Conservation (phyloP, 305 asterid species). For the Rubia peregrina region DNA sequence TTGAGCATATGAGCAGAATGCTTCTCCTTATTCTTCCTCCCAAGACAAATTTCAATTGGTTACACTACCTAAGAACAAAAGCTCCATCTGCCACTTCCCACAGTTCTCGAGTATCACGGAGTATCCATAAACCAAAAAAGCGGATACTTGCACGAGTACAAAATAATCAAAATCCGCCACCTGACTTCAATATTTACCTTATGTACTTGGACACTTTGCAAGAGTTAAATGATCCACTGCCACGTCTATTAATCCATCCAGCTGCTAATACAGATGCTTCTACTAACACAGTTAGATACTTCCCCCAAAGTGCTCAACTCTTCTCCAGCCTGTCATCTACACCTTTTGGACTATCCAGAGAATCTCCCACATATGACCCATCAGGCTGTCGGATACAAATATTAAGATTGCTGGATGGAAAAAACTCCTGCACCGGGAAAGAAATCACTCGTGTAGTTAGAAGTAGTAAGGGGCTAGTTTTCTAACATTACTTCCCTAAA, state of each 20-base stretch:
- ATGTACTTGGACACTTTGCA: slow-evolving; percentile 37
- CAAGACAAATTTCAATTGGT: slow-evolving; percentile 22
- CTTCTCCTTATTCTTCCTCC: slow-evolving; percentile 30
- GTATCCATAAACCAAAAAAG: slow-evolving; percentile 44
- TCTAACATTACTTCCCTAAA: not conserved
- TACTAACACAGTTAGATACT: slow-evolving; percentile 18
- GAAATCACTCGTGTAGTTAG: not conserved
- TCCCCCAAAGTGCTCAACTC: slow-evolving; percentile 15
- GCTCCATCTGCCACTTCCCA: slow-evolving; percentile 22
- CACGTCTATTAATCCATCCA: slow-evolving; percentile 7
- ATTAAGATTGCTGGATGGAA: slow-evolving; percentile 57
- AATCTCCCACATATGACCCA: slow-evolving; percentile 66
- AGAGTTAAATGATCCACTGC: slow-evolving; percentile 23
- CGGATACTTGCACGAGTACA: slow-evolving; percentile 27
- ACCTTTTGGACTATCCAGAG: slow-evolving; percentile 62
- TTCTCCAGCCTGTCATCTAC: slow-evolving; percentile 36
- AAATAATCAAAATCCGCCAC: slow-evolving; percentile 20
- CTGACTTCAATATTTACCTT: slow-evolving; percentile 27
- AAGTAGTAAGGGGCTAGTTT: slow-evolving; percentile 13
- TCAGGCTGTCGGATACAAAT: slow-evolving; percentile 67
- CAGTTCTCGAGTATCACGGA: slow-evolving; percentile 22
- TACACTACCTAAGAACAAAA: slow-evolving; percentile 29
- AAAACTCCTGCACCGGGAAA: slow-evolving; percentile 39
- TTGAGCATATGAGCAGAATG: slow-evolving; percentile 10
- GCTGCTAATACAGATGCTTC: not conserved